Evolutionary conservation across 192 early-diverging fungal genomes (phyloP), one percentile per base, ranked within the genome.

Genomic region (Entophlyctis luteolus): DNA sequence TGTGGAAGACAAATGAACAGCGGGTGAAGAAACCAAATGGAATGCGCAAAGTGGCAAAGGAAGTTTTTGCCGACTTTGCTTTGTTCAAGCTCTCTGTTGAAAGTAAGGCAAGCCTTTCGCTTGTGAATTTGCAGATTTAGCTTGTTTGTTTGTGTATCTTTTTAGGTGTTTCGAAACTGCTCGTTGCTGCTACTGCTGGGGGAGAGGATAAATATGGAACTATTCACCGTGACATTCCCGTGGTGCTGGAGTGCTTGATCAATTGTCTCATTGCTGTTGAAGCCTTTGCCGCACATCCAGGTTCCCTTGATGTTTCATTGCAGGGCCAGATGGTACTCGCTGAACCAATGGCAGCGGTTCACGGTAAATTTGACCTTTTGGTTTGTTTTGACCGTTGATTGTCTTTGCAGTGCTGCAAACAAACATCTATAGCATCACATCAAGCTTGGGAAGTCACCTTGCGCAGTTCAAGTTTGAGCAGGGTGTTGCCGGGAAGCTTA

Each of bases 151-250:
- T n/a, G n/a, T n/a, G n/a, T 8, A 16, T 60, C 6, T 29, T 12
- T 46, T 1, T 23, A 68, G 67, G 42, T 35, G 47, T 70, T 20
- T 48, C 68, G 12, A 49, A 50, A 20, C 58, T 70, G 22, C 16
- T 70, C n/a, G 48, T 70, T 59, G 57, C 68, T 18, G 68, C 48
- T 5, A 62, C 58, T 18, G 52, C 35, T n/a, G n/a, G n/a, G n/a
- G n/a, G n/a, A n/a, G 68, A 70, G 54, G 68, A 70, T 50, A 48
- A 60, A 23, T 70, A 70, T 38, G 68, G 68, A 3, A 52, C 36
- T 29, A 50, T 70, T 2, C 68, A 70, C 25, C 52, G 58, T 5
- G 35, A 48, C 35, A 57, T 70, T 62, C 68, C 68, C 10, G 56
- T 25, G 3, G 38, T 70, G 25, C 22, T 70, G 32, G 68, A 62